Evolutionary conservation across 768 basidiomycete species (phyloP).

Genomic region (Cytidiella melzeri): DNA sequence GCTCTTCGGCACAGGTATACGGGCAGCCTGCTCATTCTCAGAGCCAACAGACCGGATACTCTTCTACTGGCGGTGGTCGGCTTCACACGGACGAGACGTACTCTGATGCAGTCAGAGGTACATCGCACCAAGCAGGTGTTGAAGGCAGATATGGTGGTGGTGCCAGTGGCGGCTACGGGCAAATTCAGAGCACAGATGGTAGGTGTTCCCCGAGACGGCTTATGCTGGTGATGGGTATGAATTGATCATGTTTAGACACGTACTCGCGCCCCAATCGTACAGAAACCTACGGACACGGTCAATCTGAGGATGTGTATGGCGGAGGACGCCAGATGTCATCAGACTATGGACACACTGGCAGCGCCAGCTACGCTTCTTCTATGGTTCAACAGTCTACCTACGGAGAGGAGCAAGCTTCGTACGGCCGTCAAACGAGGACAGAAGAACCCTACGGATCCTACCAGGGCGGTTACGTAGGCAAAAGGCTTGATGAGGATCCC

Average conservation of each 20-base stretch:
- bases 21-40: conserved; percentile 10
- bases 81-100: background rate
- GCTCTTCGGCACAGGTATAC: conserved; percentile 14
- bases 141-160: no score
- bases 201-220: no score
- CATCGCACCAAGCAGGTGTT: no score
- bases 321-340: background rate
- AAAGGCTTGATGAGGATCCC: background rate
- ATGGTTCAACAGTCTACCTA: background rate
- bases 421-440: background rate
- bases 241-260: background rate
- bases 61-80: background rate
- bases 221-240: no score
- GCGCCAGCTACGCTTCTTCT: background rate
- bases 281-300: background rate
- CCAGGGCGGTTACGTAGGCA: background rate
- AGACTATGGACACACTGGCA: no score
- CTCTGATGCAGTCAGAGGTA: background rate
- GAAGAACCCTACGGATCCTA: background rate
- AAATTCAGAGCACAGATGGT: no score
- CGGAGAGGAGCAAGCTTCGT: background rate
- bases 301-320: background rate
- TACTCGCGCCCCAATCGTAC: background rate
- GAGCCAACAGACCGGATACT: background rate
- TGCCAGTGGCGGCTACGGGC: no score